Evolutionary conservation across 2,329 filamentous ascomycete species (phyloP).

Genomic region (Diaporthe vaccinii): DNA sequence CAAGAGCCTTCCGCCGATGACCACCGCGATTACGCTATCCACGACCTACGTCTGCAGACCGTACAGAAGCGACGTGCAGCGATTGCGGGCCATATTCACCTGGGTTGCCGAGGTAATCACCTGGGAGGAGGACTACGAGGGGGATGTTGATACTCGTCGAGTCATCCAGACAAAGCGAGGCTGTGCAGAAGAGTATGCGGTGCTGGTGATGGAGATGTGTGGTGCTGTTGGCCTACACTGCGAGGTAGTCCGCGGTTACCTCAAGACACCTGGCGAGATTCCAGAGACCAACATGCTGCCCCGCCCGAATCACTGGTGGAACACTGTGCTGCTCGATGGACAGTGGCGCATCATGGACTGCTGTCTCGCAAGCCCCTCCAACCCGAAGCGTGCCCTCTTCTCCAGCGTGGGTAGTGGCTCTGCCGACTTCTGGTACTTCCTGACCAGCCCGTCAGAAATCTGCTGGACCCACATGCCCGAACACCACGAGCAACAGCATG

Average conservation of each 20-base stretch:
- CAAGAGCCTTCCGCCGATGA: slow-evolving; percentile 83
- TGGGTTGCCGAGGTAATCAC: slow-evolving; percentile 96
- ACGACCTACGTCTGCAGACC: slow-evolving; percentile 95
- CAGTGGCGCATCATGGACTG: slow-evolving; percentile 98
- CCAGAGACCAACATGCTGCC: slow-evolving; percentile 85
- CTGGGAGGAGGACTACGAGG: slow-evolving; percentile 95
- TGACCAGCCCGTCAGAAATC: slow-evolving; percentile 87
- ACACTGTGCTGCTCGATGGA: slow-evolving; percentile 90
- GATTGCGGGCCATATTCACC: slow-evolving; percentile 93
- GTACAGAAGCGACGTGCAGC: slow-evolving; percentile 93
- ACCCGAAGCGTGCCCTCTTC: slow-evolving; percentile 83
- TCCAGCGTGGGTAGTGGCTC: slow-evolving; percentile 77
- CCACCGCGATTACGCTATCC: slow-evolving; percentile 84
- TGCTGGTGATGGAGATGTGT: slow-evolving; percentile 94
- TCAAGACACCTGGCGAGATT: slow-evolving; percentile 89
- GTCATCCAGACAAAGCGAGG: slow-evolving; percentile 88
- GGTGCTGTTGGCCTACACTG: slow-evolving; percentile 87
- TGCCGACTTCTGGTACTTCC: slow-evolving; percentile 93
- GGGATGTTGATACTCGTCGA: slow-evolving; percentile 80
- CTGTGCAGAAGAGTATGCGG: slow-evolving; percentile 90
- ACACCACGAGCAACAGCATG: slow-evolving; percentile 89
- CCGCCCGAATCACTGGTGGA: slow-evolving; percentile 98
- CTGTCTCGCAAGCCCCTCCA: slow-evolving; percentile 90
- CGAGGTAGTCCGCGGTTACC: slow-evolving; percentile 88
- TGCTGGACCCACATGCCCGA: slow-evolving; percentile 97